Evolutionary conservation across 257 asterid species (phyloP).

Genomic region (Craterostigma plantagineum): DNA sequence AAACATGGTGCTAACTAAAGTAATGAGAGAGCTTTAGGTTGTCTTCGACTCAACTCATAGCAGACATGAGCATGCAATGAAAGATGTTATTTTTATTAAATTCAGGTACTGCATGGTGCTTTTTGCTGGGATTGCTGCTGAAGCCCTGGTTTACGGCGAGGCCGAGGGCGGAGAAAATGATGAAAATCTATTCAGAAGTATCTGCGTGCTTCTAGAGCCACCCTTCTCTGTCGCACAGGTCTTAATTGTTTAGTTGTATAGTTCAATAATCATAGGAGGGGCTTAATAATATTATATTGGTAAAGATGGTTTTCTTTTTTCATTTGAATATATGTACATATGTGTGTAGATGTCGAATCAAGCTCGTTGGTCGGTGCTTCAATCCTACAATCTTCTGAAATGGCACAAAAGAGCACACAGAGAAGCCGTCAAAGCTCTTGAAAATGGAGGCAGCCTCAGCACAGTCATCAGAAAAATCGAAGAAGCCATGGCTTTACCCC

Average conservation of each 20-base stretch:
- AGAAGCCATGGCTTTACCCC: conserved; percentile 53
- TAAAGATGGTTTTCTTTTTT: neutral
- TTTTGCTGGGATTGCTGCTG: conserved; percentile 96
- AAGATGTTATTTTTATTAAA: too few relatives aligned
- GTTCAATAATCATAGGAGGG: neutral
- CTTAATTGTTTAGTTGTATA: conserved; percentile 1
- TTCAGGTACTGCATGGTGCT: conserved; percentile 96
- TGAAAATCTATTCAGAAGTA: conserved; percentile 74
- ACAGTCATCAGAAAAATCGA: conserved; percentile 53
- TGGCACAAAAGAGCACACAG: conserved; percentile 77
- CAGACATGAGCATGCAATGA: too few relatives aligned
- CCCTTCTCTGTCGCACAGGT: conserved; percentile 80
- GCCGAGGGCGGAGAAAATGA: conserved; percentile 98
- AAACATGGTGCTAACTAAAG: neutral
- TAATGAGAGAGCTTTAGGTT: too few relatives aligned
- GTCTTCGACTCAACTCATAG: too few relatives aligned
- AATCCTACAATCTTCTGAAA: conserved; percentile 71
- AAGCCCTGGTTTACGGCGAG: conserved; percentile 85
- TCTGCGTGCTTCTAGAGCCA: conserved; percentile 64
- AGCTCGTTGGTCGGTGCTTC: conserved; percentile 95
- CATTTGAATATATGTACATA: neutral
- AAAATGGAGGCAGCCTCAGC: conserved; percentile 54
- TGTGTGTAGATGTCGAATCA: conserved; percentile 91
- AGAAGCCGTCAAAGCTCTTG: conserved; percentile 67
- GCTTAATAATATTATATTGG: neutral